Evolutionary conservation across 176 grass and related monocot genomes (phyloP), one percentile per base, ranked within the genome.

Genomic region (Bothriochloa decipiens): DNA sequence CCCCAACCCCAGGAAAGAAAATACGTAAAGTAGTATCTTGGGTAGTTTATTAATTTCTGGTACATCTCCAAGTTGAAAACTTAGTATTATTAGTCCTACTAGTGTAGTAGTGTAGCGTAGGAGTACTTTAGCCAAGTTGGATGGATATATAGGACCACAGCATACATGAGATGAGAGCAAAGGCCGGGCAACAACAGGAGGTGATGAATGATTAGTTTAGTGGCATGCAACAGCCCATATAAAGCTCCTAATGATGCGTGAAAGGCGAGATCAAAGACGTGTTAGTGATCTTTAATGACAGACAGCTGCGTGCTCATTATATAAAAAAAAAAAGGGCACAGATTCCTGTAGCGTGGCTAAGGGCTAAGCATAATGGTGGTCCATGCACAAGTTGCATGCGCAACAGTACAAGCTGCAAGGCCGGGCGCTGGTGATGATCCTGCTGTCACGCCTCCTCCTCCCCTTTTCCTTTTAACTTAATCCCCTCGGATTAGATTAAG

Each of bases 191-290:
- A 18, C 52, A 22, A 55, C 58, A 62, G 1, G 11, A 26, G 11
- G 23, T 27, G n/a, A n/a, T n/a, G 13, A 22, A 25, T 32, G 8
- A 69, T 29, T 78, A 83, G 32, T 78, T 78, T 83, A 83, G 20
- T 47, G 53, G n/a, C n/a, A n/a, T n/a, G n/a, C 53, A 10, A 55
- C 35, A 11, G 49, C 74, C 43, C 86, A 72, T 70, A 68, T 63
- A 89, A 89, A 83, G 84, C 84, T 90, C 67, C 88, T 68, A 90
- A 90, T 86, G 78, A 86, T 81, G 83, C 78, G 83, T 90, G 83
- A 86, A 90, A 78, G 83, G 40, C 40, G 53, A 43, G 78, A 86
- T 67, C 11, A 86, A 86, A 86, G 35, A 77, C 36, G 65, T 90
- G 67, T 86, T 83, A 55, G 70, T 90, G 76, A 83, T 40, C 86